Conservation (phyloP, 2,329 filamentous ascomycete species). For the Colletotrichum sp. region DNA sequence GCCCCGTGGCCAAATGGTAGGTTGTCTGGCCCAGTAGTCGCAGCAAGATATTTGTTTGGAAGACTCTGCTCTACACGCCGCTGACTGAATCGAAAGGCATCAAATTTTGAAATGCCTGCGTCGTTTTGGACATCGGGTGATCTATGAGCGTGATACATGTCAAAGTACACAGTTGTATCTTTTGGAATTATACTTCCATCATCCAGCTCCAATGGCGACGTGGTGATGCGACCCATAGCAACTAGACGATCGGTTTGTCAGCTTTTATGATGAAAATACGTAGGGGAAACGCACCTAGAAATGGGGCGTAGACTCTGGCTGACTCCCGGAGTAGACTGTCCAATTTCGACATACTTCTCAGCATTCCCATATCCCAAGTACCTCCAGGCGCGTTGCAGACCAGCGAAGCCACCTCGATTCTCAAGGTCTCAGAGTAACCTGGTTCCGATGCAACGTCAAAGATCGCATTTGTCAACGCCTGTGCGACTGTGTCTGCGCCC, state of each 20-base stretch:
- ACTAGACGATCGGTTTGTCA: neutral
- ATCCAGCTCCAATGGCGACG: neutral
- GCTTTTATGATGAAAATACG: neutral
- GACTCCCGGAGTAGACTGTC: neutral
- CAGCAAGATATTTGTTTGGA: slow-evolving; percentile 1
- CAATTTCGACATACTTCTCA: neutral
- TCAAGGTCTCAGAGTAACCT: neutral
- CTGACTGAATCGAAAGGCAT: slow-evolving; percentile 1
- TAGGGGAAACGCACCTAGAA: neutral
- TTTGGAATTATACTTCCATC: neutral
- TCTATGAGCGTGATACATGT: neutral
- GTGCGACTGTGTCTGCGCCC: neutral
- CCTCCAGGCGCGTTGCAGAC: neutral
- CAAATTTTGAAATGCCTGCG: neutral
- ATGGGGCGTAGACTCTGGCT: neutral
- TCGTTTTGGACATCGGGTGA: neutral
- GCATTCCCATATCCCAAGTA: neutral
- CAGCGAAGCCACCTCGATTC: neutral
- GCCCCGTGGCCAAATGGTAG: slow-evolving; percentile 43
- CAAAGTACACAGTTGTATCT: neutral
- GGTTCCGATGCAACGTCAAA: neutral
- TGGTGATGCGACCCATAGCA: neutral
- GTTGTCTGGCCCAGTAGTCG: slow-evolving; percentile 31
- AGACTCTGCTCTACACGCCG: neutral
- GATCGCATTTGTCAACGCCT: neutral